A percentile compares a stretch with the other conserved stretches of the same genome.
Evolutionary conservation across 2,329 filamentous ascomycete species (phyloP).

Genomic region (Aspergillus fijiensis): DNA sequence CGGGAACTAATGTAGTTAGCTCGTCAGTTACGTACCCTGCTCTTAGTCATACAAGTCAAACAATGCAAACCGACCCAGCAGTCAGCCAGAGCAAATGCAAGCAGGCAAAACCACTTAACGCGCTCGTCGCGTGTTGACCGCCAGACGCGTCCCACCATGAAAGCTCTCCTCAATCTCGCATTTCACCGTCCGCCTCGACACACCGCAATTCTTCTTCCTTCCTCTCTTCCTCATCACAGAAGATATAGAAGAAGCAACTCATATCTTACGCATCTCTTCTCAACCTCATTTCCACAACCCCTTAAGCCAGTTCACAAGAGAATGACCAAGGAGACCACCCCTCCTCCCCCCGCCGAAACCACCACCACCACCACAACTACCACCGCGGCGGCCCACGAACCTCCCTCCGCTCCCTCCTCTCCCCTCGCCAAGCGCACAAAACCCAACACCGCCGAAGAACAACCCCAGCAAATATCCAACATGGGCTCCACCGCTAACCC

Average conservation of each 20-base stretch:
- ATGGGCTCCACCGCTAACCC: conserved; percentile 33
- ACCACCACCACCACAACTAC: conserved; percentile 26
- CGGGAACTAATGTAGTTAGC: too few species aligned
- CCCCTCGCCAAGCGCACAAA: conserved; percentile 81
- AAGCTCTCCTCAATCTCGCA: conserved; percentile 4
- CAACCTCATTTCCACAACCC: background rate
- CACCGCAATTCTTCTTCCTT: conserved; percentile 3
- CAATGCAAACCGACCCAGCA: conserved; percentile 12
- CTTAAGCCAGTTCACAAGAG: conserved; percentile 14
- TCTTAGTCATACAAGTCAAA: conserved; percentile 10
- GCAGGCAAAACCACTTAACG: conserved; percentile 13
- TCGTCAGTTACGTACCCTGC: background rate
- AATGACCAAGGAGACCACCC: conserved; percentile 47
- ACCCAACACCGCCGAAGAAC: conserved; percentile 46
- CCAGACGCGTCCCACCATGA: conserved; percentile 20
- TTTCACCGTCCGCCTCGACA: background rate
- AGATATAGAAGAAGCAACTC: background rate
- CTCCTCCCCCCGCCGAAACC: conserved; percentile 31
- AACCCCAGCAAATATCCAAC: conserved; percentile 14
- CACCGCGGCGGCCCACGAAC: conserved; percentile 36
- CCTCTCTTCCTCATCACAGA: conserved; percentile 20
- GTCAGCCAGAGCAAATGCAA: conserved; percentile 11
- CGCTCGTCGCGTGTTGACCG: conserved; percentile 25
- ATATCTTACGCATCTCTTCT: background rate
- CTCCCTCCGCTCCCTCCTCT: conserved; percentile 65